Evolutionary conservation across 495 filamentous ascomycete species (phyloP).

Genomic region (Talaromyces stipitatus): DNA sequence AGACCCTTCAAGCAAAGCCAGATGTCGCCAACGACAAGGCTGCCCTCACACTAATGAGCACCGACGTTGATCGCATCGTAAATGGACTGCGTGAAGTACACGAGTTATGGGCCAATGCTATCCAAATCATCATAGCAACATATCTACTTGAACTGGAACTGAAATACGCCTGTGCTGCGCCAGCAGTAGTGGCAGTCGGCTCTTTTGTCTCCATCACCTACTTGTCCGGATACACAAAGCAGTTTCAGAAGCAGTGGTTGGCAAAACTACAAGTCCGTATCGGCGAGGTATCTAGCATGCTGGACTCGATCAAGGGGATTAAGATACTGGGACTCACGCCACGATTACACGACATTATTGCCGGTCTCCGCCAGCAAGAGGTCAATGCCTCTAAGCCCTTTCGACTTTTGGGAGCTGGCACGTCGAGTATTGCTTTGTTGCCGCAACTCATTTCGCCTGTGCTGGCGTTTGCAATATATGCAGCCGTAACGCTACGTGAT

Average conservation of each 20-base stretch:
- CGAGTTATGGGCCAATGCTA: conserved; percentile 50
- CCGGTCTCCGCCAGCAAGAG: conserved; percentile 11
- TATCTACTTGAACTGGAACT: conserved; percentile 50
- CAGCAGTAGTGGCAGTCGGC: conserved; percentile 44
- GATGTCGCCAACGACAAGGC: conserved; percentile 29
- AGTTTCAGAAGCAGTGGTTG: conserved; percentile 4
- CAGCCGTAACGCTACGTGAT: background rate
- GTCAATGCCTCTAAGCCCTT: conserved; percentile 10
- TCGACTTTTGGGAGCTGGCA: conserved; percentile 9
- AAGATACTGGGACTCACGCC: conserved; percentile 10
- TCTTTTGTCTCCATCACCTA: conserved; percentile 3
- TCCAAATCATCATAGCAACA: conserved; percentile 54
- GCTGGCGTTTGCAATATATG: conserved; percentile 11
- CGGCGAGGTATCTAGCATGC: conserved; percentile 3
- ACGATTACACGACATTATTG: conserved; percentile 3
- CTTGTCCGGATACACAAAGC: conserved; percentile 10
- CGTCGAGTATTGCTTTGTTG: conserved; percentile 6
- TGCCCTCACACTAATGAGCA: conserved; percentile 57
- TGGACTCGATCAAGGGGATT: conserved; percentile 11
- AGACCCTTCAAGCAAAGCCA: conserved; percentile 29
- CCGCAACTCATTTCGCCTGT: conserved; percentile 10
- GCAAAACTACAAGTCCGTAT: background rate
- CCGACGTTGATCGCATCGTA: conserved; percentile 49
- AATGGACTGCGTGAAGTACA: conserved; percentile 42
- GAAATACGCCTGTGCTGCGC: conserved; percentile 42